A percentile compares a stretch with the other conserved stretches of the same genome.
Evolutionary conservation across 495 filamentous ascomycete species (phyloP).

Genomic region (Tetracladium setigerum): DNA sequence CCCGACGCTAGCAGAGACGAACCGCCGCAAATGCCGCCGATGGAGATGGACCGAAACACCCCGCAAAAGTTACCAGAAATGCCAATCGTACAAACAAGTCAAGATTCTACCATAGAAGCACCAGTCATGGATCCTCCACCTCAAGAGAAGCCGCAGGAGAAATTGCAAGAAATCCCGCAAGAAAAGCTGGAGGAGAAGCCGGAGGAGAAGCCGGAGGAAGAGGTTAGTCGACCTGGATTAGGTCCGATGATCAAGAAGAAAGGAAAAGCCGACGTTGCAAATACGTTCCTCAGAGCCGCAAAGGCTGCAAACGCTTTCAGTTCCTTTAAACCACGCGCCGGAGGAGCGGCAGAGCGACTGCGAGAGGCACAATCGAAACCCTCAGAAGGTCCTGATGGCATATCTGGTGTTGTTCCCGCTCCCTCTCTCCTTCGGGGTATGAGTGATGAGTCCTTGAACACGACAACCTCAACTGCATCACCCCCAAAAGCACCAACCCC

Average conservation of each 20-base stretch:
- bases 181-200: slow-evolving; percentile 18
- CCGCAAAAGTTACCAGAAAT: too few species aligned
- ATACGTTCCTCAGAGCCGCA: slow-evolving; percentile 77
- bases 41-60: too few species aligned
- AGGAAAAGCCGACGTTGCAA: slow-evolving; percentile 61
- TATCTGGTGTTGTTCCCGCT: slow-evolving; percentile 78
- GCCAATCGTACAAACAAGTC: too few species aligned
- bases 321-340: slow-evolving; percentile 77
- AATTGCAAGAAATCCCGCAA: neutral
- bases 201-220: slow-evolving; percentile 38
- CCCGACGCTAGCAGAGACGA: too few species aligned
- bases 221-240: slow-evolving; percentile 57
- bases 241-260: slow-evolving; percentile 90
- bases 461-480: slow-evolving; percentile 21
- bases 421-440: slow-evolving; percentile 31
- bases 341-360: slow-evolving; percentile 71
- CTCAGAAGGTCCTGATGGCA: slow-evolving; percentile 73
- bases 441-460: slow-evolving; percentile 16
- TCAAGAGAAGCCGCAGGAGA: neutral
- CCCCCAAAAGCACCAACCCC: slow-evolving; percentile 25
- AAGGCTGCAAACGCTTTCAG: slow-evolving; percentile 51
- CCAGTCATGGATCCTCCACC: neutral
- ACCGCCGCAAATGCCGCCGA: too few species aligned
- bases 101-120: too few species aligned
- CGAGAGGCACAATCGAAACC: slow-evolving; percentile 35